Base-by-base conservation (phyloP, 2,329 filamentous ascomycete species). In the Cyphellophora europaea region DNA sequence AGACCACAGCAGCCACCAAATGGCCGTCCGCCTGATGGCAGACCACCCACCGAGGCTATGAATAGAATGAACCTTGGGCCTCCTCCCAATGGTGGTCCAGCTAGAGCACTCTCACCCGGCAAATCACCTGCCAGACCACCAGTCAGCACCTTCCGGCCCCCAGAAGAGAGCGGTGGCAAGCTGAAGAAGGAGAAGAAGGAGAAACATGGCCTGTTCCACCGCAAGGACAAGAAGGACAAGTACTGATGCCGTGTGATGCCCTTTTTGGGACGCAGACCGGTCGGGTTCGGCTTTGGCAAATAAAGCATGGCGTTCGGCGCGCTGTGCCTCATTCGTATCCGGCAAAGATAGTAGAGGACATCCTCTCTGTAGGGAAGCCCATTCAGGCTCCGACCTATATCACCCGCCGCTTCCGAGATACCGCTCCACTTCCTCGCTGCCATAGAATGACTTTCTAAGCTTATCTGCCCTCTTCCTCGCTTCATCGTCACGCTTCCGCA, bases 391-490 rank as follows among this genome's bases (percentile, higher is more conserved):
- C 21, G 21, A 8, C 21, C 21, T n/a, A n/a, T n/a, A n/a, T n/a
- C n/a, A 15, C 27, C 18, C 11, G 10, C 11, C 27, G 31, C 42
- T 40, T 12, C 77, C 72, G 12, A 93, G 58, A 53, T 93, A 91
- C 51, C 69, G 75, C 49, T 87, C 75, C 36, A 93, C 63, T 45
- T 89, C 81, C n/a, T 82, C 72, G 45, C 74, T 78, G 13, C 74
- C 71, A 57, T 83, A 89, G 43, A 94, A 81, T 60, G 83, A 69
- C 47, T 75, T 67, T 44, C 77, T 70, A 40, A 94, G 55, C 49
- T 62, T 75, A 40, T 82, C 73, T 12, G 70, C 67, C 42, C 67
- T 77, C 53, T 62, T 75, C 59, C 67, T 79, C 38, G 79, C 76
- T 43, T 77, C 72, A 28, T 65, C 59, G 3, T 74, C 75, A 52